A percentile compares a stretch with the other conserved stretches of the same genome.
Conservation (phyloP, 1,284 basidiomycete genomes). For the Pseudozyma hubeiensis region DNA sequence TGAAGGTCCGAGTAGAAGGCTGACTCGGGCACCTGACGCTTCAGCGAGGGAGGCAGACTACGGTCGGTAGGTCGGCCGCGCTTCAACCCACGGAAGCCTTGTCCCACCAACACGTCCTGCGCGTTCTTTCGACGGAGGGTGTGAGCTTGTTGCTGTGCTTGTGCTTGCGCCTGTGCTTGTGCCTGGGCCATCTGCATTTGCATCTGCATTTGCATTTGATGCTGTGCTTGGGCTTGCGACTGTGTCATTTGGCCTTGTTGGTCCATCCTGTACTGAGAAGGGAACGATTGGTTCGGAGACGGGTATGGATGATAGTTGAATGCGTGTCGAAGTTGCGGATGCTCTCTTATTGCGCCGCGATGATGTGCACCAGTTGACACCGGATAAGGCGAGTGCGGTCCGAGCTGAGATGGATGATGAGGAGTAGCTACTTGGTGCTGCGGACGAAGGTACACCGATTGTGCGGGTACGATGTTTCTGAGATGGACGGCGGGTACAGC, state of each 20-base stretch:
- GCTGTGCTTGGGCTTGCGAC: conserved; percentile 47
- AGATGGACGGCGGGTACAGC: background rate
- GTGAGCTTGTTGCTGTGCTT: conserved; percentile 54
- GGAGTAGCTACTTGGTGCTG: conserved; percentile 7
- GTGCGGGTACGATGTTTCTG: background rate
- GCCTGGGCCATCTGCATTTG: conserved; percentile 42
- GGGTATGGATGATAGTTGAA: conserved; percentile 28
- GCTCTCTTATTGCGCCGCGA: conserved; percentile 10
- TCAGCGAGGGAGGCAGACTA: conserved; percentile 81
- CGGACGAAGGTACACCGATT: background rate
- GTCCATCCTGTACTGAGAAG: conserved; percentile 32
- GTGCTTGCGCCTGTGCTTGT: conserved; percentile 51
- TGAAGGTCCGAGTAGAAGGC: conserved; percentile 86
- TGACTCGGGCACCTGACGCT: conserved; percentile 70
- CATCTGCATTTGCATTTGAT: conserved; percentile 39
- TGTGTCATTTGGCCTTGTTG: conserved; percentile 39
- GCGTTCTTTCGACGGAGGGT: conserved; percentile 50
- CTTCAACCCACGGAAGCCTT: conserved; percentile 71
- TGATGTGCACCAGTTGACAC: background rate
- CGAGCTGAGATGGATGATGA: background rate
- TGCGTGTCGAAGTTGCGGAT: conserved; percentile 28
- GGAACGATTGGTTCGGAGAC: background rate
- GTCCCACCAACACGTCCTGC: conserved; percentile 56
- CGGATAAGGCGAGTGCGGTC: background rate
- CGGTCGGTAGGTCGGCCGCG: conserved; percentile 84